These are phyloP conservation scores for Taiozyma sp. DNA, from an alignment of 1,139 yeast genomes.

Conservation along the genomic window DNA sequence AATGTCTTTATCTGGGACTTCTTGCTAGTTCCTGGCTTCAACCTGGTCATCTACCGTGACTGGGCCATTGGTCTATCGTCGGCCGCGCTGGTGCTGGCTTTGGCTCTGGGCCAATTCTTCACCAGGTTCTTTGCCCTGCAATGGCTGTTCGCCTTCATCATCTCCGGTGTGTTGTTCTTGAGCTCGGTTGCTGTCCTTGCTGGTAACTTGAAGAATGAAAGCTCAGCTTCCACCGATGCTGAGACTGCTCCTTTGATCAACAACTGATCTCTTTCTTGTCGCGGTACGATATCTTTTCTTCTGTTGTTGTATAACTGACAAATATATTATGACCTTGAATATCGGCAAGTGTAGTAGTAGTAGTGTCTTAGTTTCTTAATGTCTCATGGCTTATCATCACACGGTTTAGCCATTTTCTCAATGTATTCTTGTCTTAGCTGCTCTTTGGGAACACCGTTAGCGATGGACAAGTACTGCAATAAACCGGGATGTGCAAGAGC, in stretches of 20 bases:
- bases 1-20: slow-evolving; percentile 78
- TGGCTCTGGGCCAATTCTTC: slow-evolving; percentile 67
- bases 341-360: too few species aligned
- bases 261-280: slow-evolving; percentile 1
- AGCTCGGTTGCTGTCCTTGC: slow-evolving; percentile 42
- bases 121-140: slow-evolving; percentile 70
- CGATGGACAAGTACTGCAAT: slow-evolving; percentile 63
- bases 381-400: slow-evolving; percentile 17
- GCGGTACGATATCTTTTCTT: too few species aligned
- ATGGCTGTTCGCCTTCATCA: slow-evolving; percentile 77
- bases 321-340: not conserved
- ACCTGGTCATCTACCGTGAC: slow-evolving; percentile 58
- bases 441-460: slow-evolving; percentile 49
- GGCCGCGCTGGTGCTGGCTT: slow-evolving; percentile 53
- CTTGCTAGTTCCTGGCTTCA: slow-evolving; percentile 56
- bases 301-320: not conserved
- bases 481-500: slow-evolving; percentile 66
- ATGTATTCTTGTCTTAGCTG: slow-evolving; percentile 47
- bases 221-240: slow-evolving; percentile 6
- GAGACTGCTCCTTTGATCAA: slow-evolving; percentile 28
- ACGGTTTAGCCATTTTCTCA: slow-evolving; percentile 55
- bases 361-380: not conserved
- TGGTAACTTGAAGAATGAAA: slow-evolving; percentile 21
- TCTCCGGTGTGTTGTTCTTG: slow-evolving; percentile 50
- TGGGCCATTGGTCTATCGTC: slow-evolving; percentile 66